Evolutionary conservation across 805 yeast genomes (phyloP), one percentile per base, ranked within the genome.

Genomic region (Suhomyces pyralidae): DNA sequence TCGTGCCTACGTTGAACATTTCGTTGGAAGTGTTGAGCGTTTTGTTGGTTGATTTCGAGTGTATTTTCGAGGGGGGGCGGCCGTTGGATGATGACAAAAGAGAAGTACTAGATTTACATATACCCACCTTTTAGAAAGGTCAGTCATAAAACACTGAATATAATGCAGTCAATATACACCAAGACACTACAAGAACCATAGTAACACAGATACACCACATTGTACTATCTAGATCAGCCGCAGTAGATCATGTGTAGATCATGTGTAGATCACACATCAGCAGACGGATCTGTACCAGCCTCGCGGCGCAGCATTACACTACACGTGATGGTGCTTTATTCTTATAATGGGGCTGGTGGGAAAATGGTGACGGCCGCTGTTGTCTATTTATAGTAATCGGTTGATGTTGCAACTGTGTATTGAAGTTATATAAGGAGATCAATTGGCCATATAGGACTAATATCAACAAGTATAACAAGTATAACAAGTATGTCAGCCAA

Each of bases 1-100:
- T 88, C 63, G 87, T 90, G 5, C 94, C 96, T 2, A 88, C 96
- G 0, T 73, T 88, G 58, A 85, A 85, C 56, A 73, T 89, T 46
- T 82, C 92, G 0, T 75, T 84, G 14, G 83, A 81, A 49, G 76
- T 86, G 9, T 71, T 88, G 43, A 77, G 78, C 40, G 78, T 82
- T 12, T 78, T 87, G 49, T 74, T 88, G 51, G 80, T 79, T 43
- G 89, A 88, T 61, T 85, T 79, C 63, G 78, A 72, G 22, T 80
- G 82, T 59, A 77, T 88, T 8, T 88, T 86, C 62, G 84, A 82
- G 49, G 73, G 74, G 28, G 80, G 78, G 3, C 67, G 64, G 6
- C 82, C 85, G 1, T 58, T 67, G 12, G 65, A 68, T 5, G 73
- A 76, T 54, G 62, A 60, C 8, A 68, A 72, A 36, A 68, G 86